Base-by-base conservation (phyloP, 371 early-diverging fungal genomes). In the Zychaea mexicana region DNA sequence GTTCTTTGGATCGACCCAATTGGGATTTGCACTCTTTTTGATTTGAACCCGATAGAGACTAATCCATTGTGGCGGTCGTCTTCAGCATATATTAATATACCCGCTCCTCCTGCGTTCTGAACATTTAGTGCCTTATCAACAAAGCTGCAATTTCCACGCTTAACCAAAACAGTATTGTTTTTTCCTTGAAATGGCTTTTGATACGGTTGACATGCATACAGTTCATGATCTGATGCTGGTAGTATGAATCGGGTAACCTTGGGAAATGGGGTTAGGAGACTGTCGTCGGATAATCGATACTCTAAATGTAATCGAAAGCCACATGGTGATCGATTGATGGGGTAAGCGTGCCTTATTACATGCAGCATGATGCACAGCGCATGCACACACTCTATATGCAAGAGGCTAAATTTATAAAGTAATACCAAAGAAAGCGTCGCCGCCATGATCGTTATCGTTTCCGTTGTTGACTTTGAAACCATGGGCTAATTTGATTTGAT, bases 101-200 rank as follows among this genome's bases (percentile, higher is more conserved):
- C 68, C 26, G 54, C 19, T 2, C 39, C 63, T 24, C 68, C 68
- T 10, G 63, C 68, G 9, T 54, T 63, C 31, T 63, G 68, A 27
- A 61, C 46, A 31, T 63, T 38, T 33, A 57, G 45, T 15, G 68
- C 68, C 46, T 63, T 68, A 22, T 62, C 49, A 17, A 54, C 64
- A 53, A 62, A 63, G 9, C 52, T 59, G 36, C 68, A 68, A 8
- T 22, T 27, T 3, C 63, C 68, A 1, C 60, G 68, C n/a, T 39
- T 42, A 10, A 59, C 66, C 27, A 65, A 42, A 6, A 71, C 62
- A 65, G 69, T 49, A 10, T 22, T 24, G 6, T 8, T 19, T 24
- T 13, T 6, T 24, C 13, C 22, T 13, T 49, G 5, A 49, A 49
- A 49, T 22, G 49, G 22, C 24, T 22, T 12, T 42, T 42, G 42